Base-by-base conservation (phyloP, 192 early-diverging fungal genomes). In the Coemansia sp. region DNA sequence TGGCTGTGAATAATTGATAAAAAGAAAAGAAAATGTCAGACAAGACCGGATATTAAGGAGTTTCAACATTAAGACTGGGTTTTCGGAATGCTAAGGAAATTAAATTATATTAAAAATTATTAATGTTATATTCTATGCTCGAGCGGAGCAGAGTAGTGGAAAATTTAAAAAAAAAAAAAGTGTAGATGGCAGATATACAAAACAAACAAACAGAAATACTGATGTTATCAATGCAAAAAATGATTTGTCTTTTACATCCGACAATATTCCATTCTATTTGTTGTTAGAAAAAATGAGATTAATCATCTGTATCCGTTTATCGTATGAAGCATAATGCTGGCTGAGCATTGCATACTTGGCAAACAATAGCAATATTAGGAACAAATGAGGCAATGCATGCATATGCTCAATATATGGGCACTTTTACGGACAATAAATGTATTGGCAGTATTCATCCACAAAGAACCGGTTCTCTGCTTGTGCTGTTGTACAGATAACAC, bases 361-460 rank as follows among this genome's bases (percentile, higher is more conserved):
- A 54, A 54, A 54, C 51, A 59, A 59, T 41, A n/a, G 57, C 36
- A 39, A 41, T 37, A 59, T 16, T 32, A 16, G 39, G 12, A 21
- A 54, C 21, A 26, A 9, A 26, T 54, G 51, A 8, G 7, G 22
- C 5, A 12, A 41, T 59, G 39, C 7, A 59, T 59, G 36, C 57
- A 40, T n/a, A 9, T 13, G 16, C 18, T 8, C 16, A 16, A 36
- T 10, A 12, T 9, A 54, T 54, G 64, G 64, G 21, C 41, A 66
- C 64, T 66, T 66, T 56, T 66, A 16, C 64, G 64, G 64, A 32
- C 54, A 66, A 57, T 57, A 56, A 43, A 16, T 56, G 26, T 4
- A 56, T 15, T 12, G 15, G 36, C 54, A 21, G 13, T 56, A 18
- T 7, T 26, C 26, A 26, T 26, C 15, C 47, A 0, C 47, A 49